These are phyloP conservation scores for Ricinus communis DNA, from an alignment of 345 rosid species.

Conservation along the genomic window DNA sequence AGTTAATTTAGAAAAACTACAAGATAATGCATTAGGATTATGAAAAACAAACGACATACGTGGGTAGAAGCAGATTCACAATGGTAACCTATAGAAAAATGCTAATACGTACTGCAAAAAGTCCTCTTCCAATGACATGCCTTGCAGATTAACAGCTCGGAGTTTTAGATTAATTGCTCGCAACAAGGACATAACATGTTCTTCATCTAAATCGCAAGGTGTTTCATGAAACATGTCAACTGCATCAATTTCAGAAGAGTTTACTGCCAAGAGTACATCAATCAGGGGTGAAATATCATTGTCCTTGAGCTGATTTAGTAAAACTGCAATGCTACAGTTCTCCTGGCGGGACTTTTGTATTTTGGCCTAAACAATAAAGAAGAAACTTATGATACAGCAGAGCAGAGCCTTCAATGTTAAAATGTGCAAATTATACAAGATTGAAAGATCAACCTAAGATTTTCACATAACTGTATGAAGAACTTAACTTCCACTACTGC, in stretches of 20 bases:
- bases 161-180: slow-evolving; percentile 38
- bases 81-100: neutral
- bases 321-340: slow-evolving; percentile 34
- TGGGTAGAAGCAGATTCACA: neutral
- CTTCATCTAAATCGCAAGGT: slow-evolving; percentile 32
- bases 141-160: slow-evolving; percentile 37
- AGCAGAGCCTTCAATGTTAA: neutral
- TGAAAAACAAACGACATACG: neutral
- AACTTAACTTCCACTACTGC: too few species aligned
- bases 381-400: neutral
- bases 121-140: slow-evolving; percentile 30
- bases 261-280: slow-evolving; percentile 31
- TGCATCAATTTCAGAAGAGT: slow-evolving; percentile 34
- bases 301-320: slow-evolving; percentile 36
- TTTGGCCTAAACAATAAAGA: slow-evolving; percentile 39
- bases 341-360: slow-evolving; percentile 25
- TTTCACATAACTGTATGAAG: too few species aligned
- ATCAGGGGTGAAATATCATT: slow-evolving; percentile 39
- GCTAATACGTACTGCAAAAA: slow-evolving; percentile 35
- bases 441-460: too few species aligned
- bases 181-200: slow-evolving; percentile 37
- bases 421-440: too few species aligned
- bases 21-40: neutral
- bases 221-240: slow-evolving; percentile 37
- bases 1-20: neutral